A percentile compares a stretch with the other conserved stretches of the same genome.
Evolutionary conservation across 192 early-diverging fungal species (phyloP).

Genomic region (Pecoramyces ruminantium): DNA sequence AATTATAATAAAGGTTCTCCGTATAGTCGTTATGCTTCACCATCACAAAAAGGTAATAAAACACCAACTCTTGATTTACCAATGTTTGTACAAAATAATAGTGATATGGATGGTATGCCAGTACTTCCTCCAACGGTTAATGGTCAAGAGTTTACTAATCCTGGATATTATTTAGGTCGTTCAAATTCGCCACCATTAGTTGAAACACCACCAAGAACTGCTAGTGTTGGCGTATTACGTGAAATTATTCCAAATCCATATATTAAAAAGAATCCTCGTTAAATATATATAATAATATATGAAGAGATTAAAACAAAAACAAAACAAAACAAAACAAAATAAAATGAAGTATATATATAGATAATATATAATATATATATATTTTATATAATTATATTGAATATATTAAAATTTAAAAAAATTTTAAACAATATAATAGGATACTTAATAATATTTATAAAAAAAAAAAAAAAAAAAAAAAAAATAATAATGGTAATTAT

Average conservation of each 20-base stretch:
- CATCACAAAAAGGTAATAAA: neutral
- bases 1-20: neutral
- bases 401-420: too few species aligned
- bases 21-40: neutral
- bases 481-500: too few species aligned
- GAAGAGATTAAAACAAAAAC: too few species aligned
- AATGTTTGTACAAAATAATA: neutral
- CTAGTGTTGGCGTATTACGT: neutral
- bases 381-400: too few species aligned
- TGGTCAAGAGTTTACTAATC: neutral
- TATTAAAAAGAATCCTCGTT: neutral
- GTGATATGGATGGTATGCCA: neutral
- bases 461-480: too few species aligned
- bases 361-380: too few species aligned
- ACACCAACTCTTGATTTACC: neutral
- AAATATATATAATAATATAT: too few species aligned
- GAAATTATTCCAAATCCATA: neutral
- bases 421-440: too few species aligned
- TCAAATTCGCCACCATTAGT: neutral
- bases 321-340: too few species aligned
- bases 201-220: neutral
- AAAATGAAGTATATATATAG: too few species aligned
- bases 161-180: neutral
- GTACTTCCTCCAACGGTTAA: neutral
- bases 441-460: too few species aligned